Evolutionary conservation across 441 rosid genomes (phyloP).

Genomic region (Kokia cookei): DNA sequence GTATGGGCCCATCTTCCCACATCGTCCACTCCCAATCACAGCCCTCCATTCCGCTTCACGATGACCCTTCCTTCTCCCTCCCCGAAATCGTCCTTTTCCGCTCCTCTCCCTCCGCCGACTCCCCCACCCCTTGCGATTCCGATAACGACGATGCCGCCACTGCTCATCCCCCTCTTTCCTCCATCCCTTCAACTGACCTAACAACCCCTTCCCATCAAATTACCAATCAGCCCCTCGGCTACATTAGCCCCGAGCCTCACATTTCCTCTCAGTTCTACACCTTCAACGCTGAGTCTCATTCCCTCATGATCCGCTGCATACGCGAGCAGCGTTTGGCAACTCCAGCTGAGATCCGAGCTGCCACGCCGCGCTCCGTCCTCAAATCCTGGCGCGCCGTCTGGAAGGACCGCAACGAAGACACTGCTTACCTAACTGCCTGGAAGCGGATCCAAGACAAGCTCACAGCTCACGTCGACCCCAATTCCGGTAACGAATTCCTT

Average conservation of each 20-base stretch:
- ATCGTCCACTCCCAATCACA: slow-evolving; percentile 26
- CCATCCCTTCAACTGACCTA: slow-evolving; percentile 3
- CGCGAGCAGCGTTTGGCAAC: slow-evolving; percentile 75
- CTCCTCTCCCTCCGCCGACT: slow-evolving; percentile 58
- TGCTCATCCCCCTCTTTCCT: slow-evolving; percentile 13
- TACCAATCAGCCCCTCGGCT: slow-evolving; percentile 16
- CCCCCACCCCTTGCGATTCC: slow-evolving; percentile 56
- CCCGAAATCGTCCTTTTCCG: slow-evolving; percentile 80
- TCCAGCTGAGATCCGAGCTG: slow-evolving; percentile 86
- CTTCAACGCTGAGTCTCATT: slow-evolving; percentile 86
- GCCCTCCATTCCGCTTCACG: slow-evolving; percentile 28
- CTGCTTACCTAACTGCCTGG: slow-evolving; percentile 96
- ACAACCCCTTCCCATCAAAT: slow-evolving; percentile 1
- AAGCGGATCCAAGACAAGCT: slow-evolving; percentile 98
- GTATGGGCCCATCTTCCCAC: slow-evolving; percentile 42
- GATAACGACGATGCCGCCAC: slow-evolving; percentile 50
- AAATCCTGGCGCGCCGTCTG: slow-evolving; percentile 95
- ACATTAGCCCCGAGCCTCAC: slow-evolving; percentile 73
- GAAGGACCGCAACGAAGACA: slow-evolving; percentile 97
- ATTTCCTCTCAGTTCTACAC: slow-evolving; percentile 95
- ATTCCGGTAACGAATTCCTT: slow-evolving; percentile 71
- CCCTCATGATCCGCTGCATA: slow-evolving; percentile 92
- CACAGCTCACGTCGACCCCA: slow-evolving; percentile 55
- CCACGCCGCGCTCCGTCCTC: slow-evolving; percentile 71
- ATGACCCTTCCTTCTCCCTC: slow-evolving; percentile 44